Evolutionary conservation across 2,329 filamentous ascomycete genomes (phyloP), one percentile per base, ranked within the genome.

Genomic region (Trichoderma gracile): DNA sequence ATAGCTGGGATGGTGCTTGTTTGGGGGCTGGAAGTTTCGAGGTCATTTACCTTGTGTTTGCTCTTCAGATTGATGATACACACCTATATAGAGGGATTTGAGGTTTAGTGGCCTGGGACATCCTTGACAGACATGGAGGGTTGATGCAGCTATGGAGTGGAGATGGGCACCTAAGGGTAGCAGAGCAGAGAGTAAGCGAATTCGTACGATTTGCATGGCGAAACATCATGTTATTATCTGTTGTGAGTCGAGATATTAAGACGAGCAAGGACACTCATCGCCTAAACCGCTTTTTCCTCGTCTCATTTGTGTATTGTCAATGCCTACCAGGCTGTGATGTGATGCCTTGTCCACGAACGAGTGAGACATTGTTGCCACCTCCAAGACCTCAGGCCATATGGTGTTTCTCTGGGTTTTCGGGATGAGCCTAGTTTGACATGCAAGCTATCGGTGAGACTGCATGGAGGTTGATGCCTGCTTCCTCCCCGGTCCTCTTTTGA

Each of bases 311-410:
- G 1, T 33, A 14, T 14, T 9, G 12, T 14, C 12, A 14, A 25
- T 40, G 42, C 27, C n/a, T 47, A 38, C 33, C 38, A 27, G 52
- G 59, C 50, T 23, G 25, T 38, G 58, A 38, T 52, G 47, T 23
- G 43, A n/a, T n/a, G n/a, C n/a, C n/a, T 38, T 61, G 47, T 61
- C 25, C n/a, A 46, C 49, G 33, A 25, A 53, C n/a, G 40, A 38
- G 59, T 54, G 27, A 62, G 59, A 62, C 59, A 62, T 54, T 61
- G n/a, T 54, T 54, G 49, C 40, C 38, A 54, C 47, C 42, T 19
- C 17, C 12, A 33, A 23, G 17, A 27, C 15, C 33, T 62, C 49
- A 47, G 46, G 45, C 57, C 21, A 59, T 15, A 14, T 19, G 23
- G 40, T n/a, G 23, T 52, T 27, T 38, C 33, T 42, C n/a, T 30